phyloP scores from a whole-genome alignment of 2,329 filamentous ascomycete genomes.

The Stylonectria norvegica region DNA sequence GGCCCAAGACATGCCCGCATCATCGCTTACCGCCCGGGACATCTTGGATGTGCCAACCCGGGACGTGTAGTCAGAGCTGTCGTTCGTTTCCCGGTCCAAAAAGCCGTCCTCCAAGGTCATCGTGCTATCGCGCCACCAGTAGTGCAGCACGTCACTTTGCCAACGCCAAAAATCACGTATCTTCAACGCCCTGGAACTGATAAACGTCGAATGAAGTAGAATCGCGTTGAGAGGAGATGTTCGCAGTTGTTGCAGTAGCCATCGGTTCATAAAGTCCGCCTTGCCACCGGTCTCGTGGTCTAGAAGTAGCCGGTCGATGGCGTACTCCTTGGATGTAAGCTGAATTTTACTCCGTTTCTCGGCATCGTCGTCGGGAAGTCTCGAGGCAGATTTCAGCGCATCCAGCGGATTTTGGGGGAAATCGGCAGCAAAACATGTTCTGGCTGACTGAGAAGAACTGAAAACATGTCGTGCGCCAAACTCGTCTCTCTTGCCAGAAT shows the following conservation, averaged over 20 bases:
- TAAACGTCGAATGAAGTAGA: slow-evolving; percentile 38
- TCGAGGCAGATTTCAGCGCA: slow-evolving; percentile 39
- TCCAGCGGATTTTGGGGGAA: slow-evolving; percentile 39
- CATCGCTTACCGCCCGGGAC: slow-evolving; percentile 30
- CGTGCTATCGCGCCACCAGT: slow-evolving; percentile 35
- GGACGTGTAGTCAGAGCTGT: slow-evolving; percentile 24
- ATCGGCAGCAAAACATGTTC: slow-evolving; percentile 39
- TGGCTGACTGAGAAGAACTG: slow-evolving; percentile 47
- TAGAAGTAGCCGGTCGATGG: slow-evolving; percentile 42
- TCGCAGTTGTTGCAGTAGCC: slow-evolving; percentile 51
- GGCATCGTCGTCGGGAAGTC: slow-evolving; percentile 36
- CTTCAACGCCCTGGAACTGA: slow-evolving; percentile 25
- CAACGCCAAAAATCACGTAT: slow-evolving; percentile 35
- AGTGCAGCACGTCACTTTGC: slow-evolving; percentile 37
- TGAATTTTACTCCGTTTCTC: slow-evolving; percentile 34
- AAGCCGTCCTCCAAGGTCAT: slow-evolving; percentile 11
- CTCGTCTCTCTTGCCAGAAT: slow-evolving; percentile 23
- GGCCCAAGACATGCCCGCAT: slow-evolving; percentile 6
- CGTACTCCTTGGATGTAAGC: slow-evolving; percentile 46
- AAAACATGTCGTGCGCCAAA: slow-evolving; percentile 41
- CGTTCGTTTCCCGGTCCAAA: slow-evolving; percentile 16
- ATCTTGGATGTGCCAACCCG: slow-evolving; percentile 23
- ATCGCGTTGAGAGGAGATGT: slow-evolving; percentile 44
- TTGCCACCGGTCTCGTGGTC: slow-evolving; percentile 37
- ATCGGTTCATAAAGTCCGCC: slow-evolving; percentile 46